Evolutionary conservation across 495 filamentous ascomycete species (phyloP), one percentile per base, ranked within the genome.

Genomic region (Xylaria nigripes): DNA sequence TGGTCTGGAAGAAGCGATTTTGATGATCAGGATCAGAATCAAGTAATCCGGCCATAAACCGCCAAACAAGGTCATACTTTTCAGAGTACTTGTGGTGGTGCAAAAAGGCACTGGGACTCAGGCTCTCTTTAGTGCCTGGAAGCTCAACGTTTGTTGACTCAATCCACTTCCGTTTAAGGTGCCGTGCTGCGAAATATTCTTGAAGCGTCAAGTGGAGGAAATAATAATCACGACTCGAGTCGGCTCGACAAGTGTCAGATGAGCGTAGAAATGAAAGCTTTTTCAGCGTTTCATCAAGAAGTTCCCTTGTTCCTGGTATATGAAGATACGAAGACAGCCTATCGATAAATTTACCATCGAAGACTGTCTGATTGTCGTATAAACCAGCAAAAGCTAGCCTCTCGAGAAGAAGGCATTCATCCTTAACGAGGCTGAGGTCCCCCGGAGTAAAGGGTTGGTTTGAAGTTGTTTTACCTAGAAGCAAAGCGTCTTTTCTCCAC

Each of bases 161-260:
- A 36, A 42, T n/a, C 40, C 40, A 42, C 10, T 6, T 18, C 40
- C 42, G 42, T 13, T 8, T 24, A 9, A 45, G 42, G 24, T 45
- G 13, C 6, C 42, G 42, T 5, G 42, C 42, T 9, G 42, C 42
- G 12, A 45, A 45, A 10, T 45, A 45, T 45, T 45, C 66, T 50
- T 69, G 66, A 41, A 65, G 58, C 3, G 67, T 70, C 32, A 70
- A 51, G 46, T 70, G 67, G 7, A 71, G 32, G 47, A 72, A 71
- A 47, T 72, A 56, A 43, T 68, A 70, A 48, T 15, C 60, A 24
- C 10, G 48, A 46, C 24, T n/a, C 13, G 36, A 23, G 21, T 32
- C 34, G 13, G 15, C 32, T 3, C 3, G 24, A 15, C 13, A 45
- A 27, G 15, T 25, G 42, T 45, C 44, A 25, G 44, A 45, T 45